Evolutionary conservation across 163 green algal species (phyloP), one percentile per base, ranked within the genome.

Genomic region (Scenedesmus sp.): DNA sequence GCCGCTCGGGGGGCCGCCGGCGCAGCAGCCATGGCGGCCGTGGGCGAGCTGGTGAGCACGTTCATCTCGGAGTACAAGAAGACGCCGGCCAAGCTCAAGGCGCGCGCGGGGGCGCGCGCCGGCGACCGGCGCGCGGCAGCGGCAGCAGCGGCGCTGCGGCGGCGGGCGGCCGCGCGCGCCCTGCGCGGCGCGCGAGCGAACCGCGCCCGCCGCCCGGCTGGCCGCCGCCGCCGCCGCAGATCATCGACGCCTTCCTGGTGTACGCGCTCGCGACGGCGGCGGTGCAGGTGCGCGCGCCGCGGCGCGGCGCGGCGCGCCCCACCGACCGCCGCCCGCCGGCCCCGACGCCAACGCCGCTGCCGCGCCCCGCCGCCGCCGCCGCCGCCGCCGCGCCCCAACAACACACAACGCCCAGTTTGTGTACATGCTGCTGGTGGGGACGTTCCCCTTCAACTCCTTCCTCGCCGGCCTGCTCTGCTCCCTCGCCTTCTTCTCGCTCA

Each of bases 361-460:
- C 48, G n/a, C 56, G 22, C 15, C 15, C 22, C 22, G 11, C 56
- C 15, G 24, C 56, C n/a, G 15, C n/a, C 11, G 22, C 56, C 56
- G n/a, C n/a, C n/a, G n/a, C n/a, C n/a, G n/a, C 3, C 10, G 3
- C 3, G 26, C 26, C 24, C 11, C 10, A n/a, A 24, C 26, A 2
- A 17, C 54, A 34, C 10, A 13, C n/a, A n/a, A 34, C n/a, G 54
- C 66, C 34, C 92, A 98, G 94, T 94, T 97, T 82, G 73, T 77
- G 0, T 97, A 98, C 72, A 90, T 96, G 86, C 42, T 92, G 26
- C 56, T 95, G 15, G 91, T 97, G 20, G 94, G 94, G 17, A 93
- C 87, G 15, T 98, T 98, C 65, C 94, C 94, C 9, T 98, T 98
- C 89, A 98, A 98, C 83, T 87, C 93, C 14, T 98, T 97, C 82